These are phyloP conservation scores for Penicillium verhagenii DNA, from an alignment of 495 filamentous ascomycete genomes.

Conservation along the genomic window DNA sequence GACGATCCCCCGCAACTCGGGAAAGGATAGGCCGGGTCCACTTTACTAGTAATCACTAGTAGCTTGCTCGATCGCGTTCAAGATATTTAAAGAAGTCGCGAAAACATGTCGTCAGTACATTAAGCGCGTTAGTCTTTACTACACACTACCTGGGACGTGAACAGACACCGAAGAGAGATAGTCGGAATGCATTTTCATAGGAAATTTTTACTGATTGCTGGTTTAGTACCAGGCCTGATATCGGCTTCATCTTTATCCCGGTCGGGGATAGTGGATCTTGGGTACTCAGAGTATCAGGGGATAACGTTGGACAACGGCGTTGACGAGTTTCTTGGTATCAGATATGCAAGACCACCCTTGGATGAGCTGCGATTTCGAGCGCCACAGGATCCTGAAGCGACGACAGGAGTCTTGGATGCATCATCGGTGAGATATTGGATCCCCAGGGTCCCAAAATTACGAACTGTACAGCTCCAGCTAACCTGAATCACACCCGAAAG, in stretches of 20 bases:
- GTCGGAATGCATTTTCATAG: slow-evolving; percentile 2
- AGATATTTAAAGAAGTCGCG: neutral
- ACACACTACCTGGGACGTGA: too few species aligned
- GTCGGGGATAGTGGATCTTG: slow-evolving; percentile 32
- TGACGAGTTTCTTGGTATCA: slow-evolving; percentile 59
- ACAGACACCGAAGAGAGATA: neutral
- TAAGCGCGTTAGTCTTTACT: neutral
- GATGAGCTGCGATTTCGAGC: slow-evolving; percentile 54
- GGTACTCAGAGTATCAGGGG: slow-evolving; percentile 40
- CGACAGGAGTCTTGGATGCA: slow-evolving; percentile 36
- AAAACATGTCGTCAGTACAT: neutral
- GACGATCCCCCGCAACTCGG: neutral
- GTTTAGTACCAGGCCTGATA: neutral
- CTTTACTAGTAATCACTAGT: too few species aligned
- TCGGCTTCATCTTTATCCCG: slow-evolving; percentile 7
- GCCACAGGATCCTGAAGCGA: slow-evolving; percentile 47
- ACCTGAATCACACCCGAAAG: slow-evolving; percentile 25
- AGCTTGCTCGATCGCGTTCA: neutral
- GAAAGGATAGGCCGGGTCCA: neutral
- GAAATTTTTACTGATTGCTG: neutral
- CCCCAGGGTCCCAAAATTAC: too few species aligned
- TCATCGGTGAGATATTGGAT: slow-evolving; percentile 23
- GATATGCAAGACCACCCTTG: slow-evolving; percentile 56
- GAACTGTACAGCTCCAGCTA: neutral
- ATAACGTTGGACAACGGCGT: slow-evolving; percentile 38